A percentile compares a stretch with the other conserved stretches of the same genome.
Conservation (phyloP, 768 basidiomycete genomes). For the Mycena pura region DNA sequence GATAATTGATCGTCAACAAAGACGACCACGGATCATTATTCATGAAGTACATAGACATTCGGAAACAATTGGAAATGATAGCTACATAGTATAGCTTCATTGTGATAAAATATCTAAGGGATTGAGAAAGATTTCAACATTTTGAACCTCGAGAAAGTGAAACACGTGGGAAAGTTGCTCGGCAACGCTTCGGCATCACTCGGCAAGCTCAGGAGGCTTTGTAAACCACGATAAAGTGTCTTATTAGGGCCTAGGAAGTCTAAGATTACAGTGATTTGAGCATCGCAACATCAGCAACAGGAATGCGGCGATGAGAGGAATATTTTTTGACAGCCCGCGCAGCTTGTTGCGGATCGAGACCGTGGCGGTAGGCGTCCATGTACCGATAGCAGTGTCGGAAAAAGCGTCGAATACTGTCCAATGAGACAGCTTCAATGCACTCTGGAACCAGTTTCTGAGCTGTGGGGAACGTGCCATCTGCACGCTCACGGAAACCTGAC, state of each 20-base stretch:
- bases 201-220: background rate
- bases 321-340: constrained; percentile 35
- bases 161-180: constrained; percentile 14
- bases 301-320: constrained; percentile 33
- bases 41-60: background rate
- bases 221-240: background rate
- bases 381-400: constrained; percentile 29
- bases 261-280: background rate
- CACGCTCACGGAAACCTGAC: constrained; percentile 28
- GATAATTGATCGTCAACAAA: constrained; percentile 8
- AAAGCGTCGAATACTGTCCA: constrained; percentile 28
- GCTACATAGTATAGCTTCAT: constrained; percentile 1
- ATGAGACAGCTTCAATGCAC: constrained; percentile 24
- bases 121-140: constrained; percentile 4
- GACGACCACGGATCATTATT: constrained; percentile 14
- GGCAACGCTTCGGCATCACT: constrained; percentile 9
- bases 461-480: constrained; percentile 32
- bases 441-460: constrained; percentile 32
- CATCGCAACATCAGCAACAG: constrained; percentile 11
- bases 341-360: constrained; percentile 33
- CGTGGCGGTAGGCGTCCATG: constrained; percentile 31
- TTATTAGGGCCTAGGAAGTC: background rate
- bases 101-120: constrained; percentile 10
- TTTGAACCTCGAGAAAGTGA: constrained; percentile 7
- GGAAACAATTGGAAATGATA: constrained; percentile 1